Conservation (phyloP, 2,329 filamentous ascomycete genomes). For the Cladosporium sp. region DNA sequence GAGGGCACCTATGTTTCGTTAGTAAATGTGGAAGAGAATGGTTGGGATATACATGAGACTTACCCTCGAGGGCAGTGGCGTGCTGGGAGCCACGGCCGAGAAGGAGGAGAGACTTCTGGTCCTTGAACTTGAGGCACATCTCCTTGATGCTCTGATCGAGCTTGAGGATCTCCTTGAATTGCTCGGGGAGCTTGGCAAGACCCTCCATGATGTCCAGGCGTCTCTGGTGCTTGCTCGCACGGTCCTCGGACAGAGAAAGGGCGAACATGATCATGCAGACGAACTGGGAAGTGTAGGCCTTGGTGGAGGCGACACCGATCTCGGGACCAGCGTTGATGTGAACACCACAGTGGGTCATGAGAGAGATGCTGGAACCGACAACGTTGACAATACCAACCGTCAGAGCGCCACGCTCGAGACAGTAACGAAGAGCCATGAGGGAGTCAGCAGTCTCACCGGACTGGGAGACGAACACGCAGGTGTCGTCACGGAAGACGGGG, state of each 20-base stretch:
- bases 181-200: constrained; percentile 76
- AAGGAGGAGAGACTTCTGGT: constrained; percentile 93
- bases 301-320: constrained; percentile 97
- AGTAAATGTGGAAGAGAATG: not conserved
- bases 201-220: constrained; percentile 96
- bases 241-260: constrained; percentile 90
- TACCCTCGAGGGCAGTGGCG: constrained; percentile 88
- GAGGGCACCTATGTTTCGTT: constrained; percentile 58
- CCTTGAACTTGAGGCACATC: constrained; percentile 88
- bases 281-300: constrained; percentile 98
- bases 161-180: constrained; percentile 88
- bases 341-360: constrained; percentile 98
- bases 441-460: constrained; percentile 98
- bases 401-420: constrained; percentile 91
- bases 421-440: constrained; percentile 94
- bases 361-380: constrained; percentile 95
- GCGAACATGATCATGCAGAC: constrained; percentile 99
- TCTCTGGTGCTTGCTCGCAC: constrained; percentile 86
- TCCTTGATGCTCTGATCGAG: constrained; percentile 93
- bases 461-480: constrained; percentile 97
- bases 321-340: constrained; percentile 99
- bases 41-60: constrained; percentile 15
- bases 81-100: constrained; percentile 94
- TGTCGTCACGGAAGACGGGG: constrained; percentile 98
- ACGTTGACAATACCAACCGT: constrained; percentile 99